phyloP scores from a whole-genome alignment of 306 rosid species.

The Carpinus viminea region DNA sequence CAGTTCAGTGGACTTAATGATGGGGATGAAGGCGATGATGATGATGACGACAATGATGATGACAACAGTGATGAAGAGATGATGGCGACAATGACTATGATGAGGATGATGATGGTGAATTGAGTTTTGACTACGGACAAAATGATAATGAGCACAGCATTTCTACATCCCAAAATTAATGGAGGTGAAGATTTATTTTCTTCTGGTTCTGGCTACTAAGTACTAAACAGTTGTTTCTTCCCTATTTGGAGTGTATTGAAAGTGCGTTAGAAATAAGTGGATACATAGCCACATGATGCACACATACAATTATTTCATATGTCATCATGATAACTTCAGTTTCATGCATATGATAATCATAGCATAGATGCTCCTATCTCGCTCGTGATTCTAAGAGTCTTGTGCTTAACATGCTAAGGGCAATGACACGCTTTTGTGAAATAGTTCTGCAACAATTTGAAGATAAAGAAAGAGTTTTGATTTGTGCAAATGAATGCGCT shows the following conservation, averaged over 20 bases:
- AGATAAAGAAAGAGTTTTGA: neutral
- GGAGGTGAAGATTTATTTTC: slow-evolving; percentile 53
- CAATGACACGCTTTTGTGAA: neutral
- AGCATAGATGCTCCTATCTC: neutral
- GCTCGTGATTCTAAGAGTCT: neutral
- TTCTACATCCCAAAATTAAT: slow-evolving; percentile 52
- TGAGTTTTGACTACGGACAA: slow-evolving; percentile 81
- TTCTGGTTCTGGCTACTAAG: neutral
- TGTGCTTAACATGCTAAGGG: neutral
- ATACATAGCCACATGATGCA: neutral
- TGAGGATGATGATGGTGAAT: slow-evolving; percentile 76
- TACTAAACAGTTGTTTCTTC: slow-evolving; percentile 4
- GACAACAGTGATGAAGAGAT: no score
- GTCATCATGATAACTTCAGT: neutral
- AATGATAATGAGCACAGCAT: slow-evolving; percentile 57
- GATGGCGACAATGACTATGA: slow-evolving; percentile 47
- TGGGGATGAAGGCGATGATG: slow-evolving; percentile 57
- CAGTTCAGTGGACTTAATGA: slow-evolving; percentile 81
- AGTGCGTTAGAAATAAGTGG: neutral
- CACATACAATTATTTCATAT: neutral
- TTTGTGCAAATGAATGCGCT: slow-evolving; percentile 18
- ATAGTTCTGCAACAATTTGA: neutral
- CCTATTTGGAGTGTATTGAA: slow-evolving; percentile 17
- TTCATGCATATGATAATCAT: neutral
- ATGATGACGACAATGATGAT: slow-evolving; percentile 43